A percentile compares a stretch with the other conserved stretches of the same genome.
Conservation (phyloP, 169 alveolate genomes). For the Cryptosporidium meleagridis region DNA sequence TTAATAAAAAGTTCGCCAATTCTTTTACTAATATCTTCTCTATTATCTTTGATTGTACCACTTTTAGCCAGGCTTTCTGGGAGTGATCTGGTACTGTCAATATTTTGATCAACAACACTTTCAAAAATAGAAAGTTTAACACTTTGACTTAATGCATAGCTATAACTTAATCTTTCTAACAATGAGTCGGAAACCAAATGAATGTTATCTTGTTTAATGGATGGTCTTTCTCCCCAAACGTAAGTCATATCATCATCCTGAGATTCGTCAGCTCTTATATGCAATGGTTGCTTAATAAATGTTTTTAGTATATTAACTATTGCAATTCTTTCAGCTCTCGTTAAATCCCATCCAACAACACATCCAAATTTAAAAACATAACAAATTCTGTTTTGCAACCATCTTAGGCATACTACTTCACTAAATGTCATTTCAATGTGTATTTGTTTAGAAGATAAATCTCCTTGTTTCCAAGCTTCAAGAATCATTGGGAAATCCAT, state of each 20-base stretch:
- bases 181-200: conserved; percentile 81
- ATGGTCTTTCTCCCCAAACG: conserved; percentile 79
- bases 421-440: conserved; percentile 61
- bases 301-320: conserved; percentile 52
- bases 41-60: conserved; percentile 83
- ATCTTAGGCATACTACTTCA: conserved; percentile 63
- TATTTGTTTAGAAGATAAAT: conserved; percentile 40
- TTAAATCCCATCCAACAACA: conserved; percentile 73
- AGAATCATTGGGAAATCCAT: conserved; percentile 49
- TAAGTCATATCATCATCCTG: conserved; percentile 80
- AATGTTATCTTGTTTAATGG: conserved; percentile 83
- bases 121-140: conserved; percentile 85
- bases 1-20: conserved; percentile 87
- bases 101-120: conserved; percentile 85
- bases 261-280: conserved; percentile 19
- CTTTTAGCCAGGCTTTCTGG: conserved; percentile 87
- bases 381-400: conserved; percentile 46
- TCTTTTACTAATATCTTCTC: conserved; percentile 84
- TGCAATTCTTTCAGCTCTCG: conserved; percentile 71
- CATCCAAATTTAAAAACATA: conserved; percentile 62
- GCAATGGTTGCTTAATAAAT: conserved; percentile 65
- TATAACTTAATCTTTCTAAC: conserved; percentile 83
- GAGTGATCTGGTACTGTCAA: conserved; percentile 83
- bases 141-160: conserved; percentile 88
- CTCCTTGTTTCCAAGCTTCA: conserved; percentile 70